Conservation (phyloP, 2,329 filamentous ascomycete species). For the Sphaceloma murrayae region DNA sequence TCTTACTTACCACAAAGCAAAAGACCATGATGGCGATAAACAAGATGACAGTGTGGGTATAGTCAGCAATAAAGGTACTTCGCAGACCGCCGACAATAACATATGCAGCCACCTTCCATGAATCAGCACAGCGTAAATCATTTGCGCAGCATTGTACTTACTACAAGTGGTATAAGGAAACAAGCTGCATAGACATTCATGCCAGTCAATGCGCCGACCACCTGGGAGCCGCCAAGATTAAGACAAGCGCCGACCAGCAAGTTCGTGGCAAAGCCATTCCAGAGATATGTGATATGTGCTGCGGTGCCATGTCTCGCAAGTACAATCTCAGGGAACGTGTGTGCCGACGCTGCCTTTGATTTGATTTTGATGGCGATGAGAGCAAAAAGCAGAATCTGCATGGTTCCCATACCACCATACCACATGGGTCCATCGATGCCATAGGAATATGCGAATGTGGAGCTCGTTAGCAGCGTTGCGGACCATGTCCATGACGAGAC, state of each 20-base stretch:
- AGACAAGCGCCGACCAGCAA: conserved; percentile 36
- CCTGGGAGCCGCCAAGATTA: conserved; percentile 38
- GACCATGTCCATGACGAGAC: conserved; percentile 79
- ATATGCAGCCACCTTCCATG: conserved; percentile 21
- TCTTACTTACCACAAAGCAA: conserved; percentile 10
- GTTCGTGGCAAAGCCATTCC: conserved; percentile 36
- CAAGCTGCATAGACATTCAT: conserved; percentile 39
- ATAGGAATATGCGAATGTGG: conserved; percentile 31
- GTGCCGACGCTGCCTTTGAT: conserved; percentile 32
- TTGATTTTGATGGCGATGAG: conserved; percentile 38
- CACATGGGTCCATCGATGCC: conserved; percentile 31
- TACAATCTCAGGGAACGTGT: conserved; percentile 37
- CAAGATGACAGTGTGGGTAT: conserved; percentile 30
- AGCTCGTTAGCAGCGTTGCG: conserved; percentile 29
- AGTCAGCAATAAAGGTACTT: conserved; percentile 31
- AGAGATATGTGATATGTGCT: conserved; percentile 26
- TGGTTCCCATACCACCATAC: conserved; percentile 37
- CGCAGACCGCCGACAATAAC: conserved; percentile 27
- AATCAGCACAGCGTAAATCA: background rate
- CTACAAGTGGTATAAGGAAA: conserved; percentile 36
- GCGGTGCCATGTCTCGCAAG: conserved; percentile 31
- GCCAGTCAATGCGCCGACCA: conserved; percentile 35
- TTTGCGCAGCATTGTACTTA: conserved; percentile 16
- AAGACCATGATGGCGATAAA: conserved; percentile 32
- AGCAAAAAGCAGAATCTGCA: conserved; percentile 38